Base-by-base conservation (phyloP, 352 stramenopile species). In the Pythium sp. region DNA sequence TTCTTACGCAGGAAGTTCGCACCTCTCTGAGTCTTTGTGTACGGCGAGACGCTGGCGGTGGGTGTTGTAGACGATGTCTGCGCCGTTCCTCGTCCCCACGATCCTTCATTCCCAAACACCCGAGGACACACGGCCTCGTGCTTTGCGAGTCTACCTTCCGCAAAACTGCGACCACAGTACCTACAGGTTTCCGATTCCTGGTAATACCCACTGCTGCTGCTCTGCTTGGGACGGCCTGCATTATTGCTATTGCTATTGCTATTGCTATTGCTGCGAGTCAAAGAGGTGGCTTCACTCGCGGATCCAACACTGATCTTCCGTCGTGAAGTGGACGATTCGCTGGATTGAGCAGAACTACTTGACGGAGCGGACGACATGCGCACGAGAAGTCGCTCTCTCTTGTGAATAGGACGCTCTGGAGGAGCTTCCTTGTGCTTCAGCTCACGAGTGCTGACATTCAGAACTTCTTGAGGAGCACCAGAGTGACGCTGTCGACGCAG, bases 61-160 rank as follows among this genome's bases (percentile, higher is more conserved):
- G 64, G 53, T 2, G 41, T 58, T 5, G 28, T 62, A 15, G 53
- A 47, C 26, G 14, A 64, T 64, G 2, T 34, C 20, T 41, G 72
- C 49, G 75, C 49, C 53, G 49, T 76, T 7, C 82, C 81, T n/a
- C 85, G 79, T n/a, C 84, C 84, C 87, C 84, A 93, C 24, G 86
- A 77, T 5, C 74, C 77, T 75, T 95, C 84, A 34, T 80, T 86
- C 9, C 87, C 87, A 60, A 95, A 94, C 9, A 94, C 85, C 20
- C 86, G 82, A 1, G 80, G 86, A 61, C 88, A 95, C 5, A 94
- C 85, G 26, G 77, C 79, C 70, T 95, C 88, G 59, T 95, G 88
- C 70, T 95, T 95, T 3, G 77, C 81, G 11, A 95, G 73, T 1
- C 86, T 75, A 2, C 88, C 88, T 78, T 93, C 81, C 12, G 88